Evolutionary conservation across 129 eudicot species (phyloP).

Genomic region (Tagetes erecta): DNA sequence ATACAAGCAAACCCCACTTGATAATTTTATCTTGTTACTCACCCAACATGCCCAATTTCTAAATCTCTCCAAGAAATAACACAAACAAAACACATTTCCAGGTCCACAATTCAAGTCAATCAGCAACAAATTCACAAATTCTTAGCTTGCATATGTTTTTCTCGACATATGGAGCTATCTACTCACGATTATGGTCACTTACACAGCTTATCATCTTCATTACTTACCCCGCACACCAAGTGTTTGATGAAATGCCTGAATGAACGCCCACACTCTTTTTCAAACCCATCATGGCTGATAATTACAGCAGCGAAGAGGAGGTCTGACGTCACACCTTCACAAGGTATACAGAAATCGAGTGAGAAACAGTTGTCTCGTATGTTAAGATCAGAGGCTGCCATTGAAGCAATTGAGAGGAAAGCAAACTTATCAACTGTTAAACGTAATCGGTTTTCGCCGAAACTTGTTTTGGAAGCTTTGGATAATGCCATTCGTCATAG

Average conservation of each 20-base stretch:
- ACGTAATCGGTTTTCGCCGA: conserved; percentile 66
- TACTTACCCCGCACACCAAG: conserved; percentile 32
- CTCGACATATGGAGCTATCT: conserved; percentile 22
- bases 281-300: conserved; percentile 19
- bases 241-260: conserved; percentile 51
- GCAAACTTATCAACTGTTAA: conserved; percentile 58
- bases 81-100: not conserved
- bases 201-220: conserved; percentile 29
- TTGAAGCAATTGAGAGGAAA: conserved; percentile 70
- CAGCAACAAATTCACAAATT: not conserved
- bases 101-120: not conserved
- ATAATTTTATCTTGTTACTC: not conserved
- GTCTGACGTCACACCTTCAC: conserved; percentile 22
- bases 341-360: conserved; percentile 46
- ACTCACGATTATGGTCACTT: conserved; percentile 1
- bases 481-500: conserved; percentile 56
- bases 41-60: not conserved
- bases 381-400: conserved; percentile 74
- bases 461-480: conserved; percentile 81
- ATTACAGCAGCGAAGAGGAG: conserved; percentile 41
- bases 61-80: not conserved
- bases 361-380: conserved; percentile 69
- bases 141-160: not conserved
- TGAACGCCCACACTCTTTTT: conserved; percentile 17
- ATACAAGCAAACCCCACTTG: not conserved